A percentile compares a stretch with the other conserved stretches of the same genome.
Evolutionary conservation across 2,329 filamentous ascomycete species (phyloP).

Genomic region (Pseudogymnoascus sp.): DNA sequence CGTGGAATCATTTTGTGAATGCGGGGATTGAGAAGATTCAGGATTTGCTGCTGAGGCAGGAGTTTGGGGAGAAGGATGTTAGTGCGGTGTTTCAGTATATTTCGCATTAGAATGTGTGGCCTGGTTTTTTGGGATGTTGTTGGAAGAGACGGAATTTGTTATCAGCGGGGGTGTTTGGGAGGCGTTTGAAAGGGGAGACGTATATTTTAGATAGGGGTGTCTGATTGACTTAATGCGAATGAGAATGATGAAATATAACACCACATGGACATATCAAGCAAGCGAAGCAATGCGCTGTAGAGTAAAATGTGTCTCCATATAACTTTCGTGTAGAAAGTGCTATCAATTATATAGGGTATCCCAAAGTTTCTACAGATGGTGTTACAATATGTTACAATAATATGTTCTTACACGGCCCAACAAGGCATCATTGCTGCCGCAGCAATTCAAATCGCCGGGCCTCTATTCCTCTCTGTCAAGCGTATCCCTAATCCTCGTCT

Average conservation of each 20-base stretch:
- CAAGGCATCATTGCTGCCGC: not conserved
- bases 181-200: not conserved
- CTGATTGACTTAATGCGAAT: conserved; percentile 4
- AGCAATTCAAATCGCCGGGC: not conserved
- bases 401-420: not conserved
- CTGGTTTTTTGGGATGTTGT: not conserved
- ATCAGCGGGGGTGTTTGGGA: not conserved
- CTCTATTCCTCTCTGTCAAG: not conserved
- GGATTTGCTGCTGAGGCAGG: conserved; percentile 81
- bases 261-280: not conserved
- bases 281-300: not conserved
- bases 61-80: conserved; percentile 67
- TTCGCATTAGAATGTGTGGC: conserved; percentile 52
- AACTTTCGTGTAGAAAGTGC: not conserved
- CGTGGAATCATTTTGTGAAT: conserved; percentile 98
- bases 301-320: not conserved
- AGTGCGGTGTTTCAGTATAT: conserved; percentile 99
- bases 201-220: not conserved
- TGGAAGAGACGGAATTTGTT: not conserved
- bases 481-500: conserved; percentile 16
- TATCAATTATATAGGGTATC: conserved; percentile 1
- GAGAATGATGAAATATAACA: not conserved
- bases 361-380: not conserved
- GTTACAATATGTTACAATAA: not conserved
- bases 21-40: conserved; percentile 73